phyloP scores from a whole-genome alignment of 331 rosid species.

The Pyracantha coccinea region DNA sequence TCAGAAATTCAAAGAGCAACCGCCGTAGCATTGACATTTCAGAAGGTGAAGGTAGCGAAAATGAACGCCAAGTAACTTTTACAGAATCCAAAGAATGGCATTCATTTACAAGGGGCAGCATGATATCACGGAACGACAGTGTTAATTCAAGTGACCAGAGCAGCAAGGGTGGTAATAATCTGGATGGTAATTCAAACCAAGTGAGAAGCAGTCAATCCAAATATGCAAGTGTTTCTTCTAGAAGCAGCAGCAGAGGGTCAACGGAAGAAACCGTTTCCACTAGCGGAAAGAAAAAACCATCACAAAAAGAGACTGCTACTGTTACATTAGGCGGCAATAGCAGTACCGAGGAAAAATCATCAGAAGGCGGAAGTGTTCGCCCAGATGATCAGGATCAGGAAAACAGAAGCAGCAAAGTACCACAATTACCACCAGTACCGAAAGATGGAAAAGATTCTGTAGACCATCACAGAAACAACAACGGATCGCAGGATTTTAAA shows the following conservation, averaged over 20 bases:
- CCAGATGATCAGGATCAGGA: neutral
- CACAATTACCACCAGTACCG: neutral
- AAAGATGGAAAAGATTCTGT: neutral
- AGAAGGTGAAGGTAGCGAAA: conserved; percentile 12
- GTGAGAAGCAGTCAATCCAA: neutral
- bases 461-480: neutral
- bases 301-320: conserved; percentile 1
- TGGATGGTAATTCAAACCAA: conserved; percentile 13
- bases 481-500: neutral
- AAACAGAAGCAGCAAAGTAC: conserved; percentile 13
- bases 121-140: conserved; percentile 17
- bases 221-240: neutral
- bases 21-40: neutral
- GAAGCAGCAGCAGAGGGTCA: conserved; percentile 16
- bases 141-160: conserved; percentile 20
- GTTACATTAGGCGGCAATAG: neutral
- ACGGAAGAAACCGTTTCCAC: conserved; percentile 20
- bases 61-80: conserved; percentile 8
- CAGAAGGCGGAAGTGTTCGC: neutral
- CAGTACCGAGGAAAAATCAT: neutral
- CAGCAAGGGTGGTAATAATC: conserved; percentile 19
- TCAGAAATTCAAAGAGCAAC: neutral
- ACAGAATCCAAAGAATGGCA: conserved; percentile 14
- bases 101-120: conserved; percentile 24
- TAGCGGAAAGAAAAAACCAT: neutral